These are phyloP conservation scores for Cyclotella baltica DNA, from an alignment of 108 stramenopile species.

Conservation along the genomic window DNA sequence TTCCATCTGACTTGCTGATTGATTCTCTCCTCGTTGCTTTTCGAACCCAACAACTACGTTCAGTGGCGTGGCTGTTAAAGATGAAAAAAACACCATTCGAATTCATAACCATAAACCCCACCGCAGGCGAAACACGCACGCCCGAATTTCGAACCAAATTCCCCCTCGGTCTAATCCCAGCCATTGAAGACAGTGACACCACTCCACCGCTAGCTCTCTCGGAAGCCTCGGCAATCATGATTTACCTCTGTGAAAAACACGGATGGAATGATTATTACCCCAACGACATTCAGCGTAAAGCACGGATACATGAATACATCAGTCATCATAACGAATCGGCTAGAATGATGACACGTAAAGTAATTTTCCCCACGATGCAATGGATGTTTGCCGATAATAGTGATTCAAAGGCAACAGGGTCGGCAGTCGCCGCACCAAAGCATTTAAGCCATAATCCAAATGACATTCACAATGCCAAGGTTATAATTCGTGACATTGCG, in stretches of 20 bases:
- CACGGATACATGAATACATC: constrained; percentile 27
- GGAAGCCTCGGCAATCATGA: constrained; percentile 25
- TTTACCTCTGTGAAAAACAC: constrained; percentile 29
- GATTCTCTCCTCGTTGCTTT: no score
- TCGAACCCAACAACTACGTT: constrained; percentile 13
- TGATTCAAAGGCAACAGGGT: background rate
- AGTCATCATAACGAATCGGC: constrained; percentile 31
- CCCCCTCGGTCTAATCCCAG: constrained; percentile 27
- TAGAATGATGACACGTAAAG: constrained; percentile 28
- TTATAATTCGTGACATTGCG: constrained; percentile 16
- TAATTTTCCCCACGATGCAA: constrained; percentile 13
- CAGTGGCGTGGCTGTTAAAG: constrained; percentile 31
- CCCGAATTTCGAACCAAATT: constrained; percentile 9
- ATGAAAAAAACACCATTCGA: constrained; percentile 31
- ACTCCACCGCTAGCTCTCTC: constrained; percentile 9
- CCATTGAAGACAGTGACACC: constrained; percentile 20
- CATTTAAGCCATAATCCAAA: constrained; percentile 17
- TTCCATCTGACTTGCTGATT: no score
- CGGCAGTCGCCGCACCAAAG: background rate
- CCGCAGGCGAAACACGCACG: constrained; percentile 5
- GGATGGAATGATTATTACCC: constrained; percentile 25
- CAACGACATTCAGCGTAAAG: constrained; percentile 5
- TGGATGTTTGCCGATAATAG: background rate
- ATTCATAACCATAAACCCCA: constrained; percentile 22
- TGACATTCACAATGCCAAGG: constrained; percentile 17